Evolutionary conservation across 352 stramenopile species (phyloP), one percentile per base, ranked within the genome.

Genomic region (Phytophthora ramorum): DNA sequence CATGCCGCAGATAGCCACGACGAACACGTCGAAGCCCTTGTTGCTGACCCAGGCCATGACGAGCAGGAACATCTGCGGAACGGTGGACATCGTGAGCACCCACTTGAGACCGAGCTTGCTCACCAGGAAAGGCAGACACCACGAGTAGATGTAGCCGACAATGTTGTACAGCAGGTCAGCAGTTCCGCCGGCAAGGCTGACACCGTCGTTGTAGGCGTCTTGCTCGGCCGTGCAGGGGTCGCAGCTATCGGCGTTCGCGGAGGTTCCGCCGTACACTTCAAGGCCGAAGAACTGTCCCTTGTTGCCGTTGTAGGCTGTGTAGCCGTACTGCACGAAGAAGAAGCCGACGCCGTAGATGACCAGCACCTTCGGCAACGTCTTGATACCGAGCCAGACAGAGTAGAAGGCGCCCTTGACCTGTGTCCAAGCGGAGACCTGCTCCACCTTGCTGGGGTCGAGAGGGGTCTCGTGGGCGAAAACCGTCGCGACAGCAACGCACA

Each of bases 1-100:
- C 51, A 81, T 73, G 10, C 74, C 61, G 1, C 41, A 69, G 44
- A 84, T 66, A 22, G 71, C 83, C 26, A 83, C 70, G n/a, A 83
- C 57, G 28, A 76, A 69, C 7, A 75, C 63, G 38, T 69, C 59
- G 41, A 79, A 69, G 28, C 28, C 50, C 44, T 63, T 65, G 58
- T 61, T 74, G 30, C 19, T 63, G 22, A 24, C 49, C 51, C 70
- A 81, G 12, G 75, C 66, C 58, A 81, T 71, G 35, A 64, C n/a
- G 7, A 81, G 12, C 7, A 84, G 58, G 20, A 75, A 63, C 41
- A 57, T 69, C 50, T 84, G 76, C 28, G 75, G 75, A 14, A 84
- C 16, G 10, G 71, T 72, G 2, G 69, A 69, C 3, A 63, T 3
- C 12, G 69, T 64, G 10, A 84, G 43, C 10, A 78, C 66, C 62